Conservation (phyloP, 2,329 filamentous ascomycete species). For the Gyromitra esculenta region DNA sequence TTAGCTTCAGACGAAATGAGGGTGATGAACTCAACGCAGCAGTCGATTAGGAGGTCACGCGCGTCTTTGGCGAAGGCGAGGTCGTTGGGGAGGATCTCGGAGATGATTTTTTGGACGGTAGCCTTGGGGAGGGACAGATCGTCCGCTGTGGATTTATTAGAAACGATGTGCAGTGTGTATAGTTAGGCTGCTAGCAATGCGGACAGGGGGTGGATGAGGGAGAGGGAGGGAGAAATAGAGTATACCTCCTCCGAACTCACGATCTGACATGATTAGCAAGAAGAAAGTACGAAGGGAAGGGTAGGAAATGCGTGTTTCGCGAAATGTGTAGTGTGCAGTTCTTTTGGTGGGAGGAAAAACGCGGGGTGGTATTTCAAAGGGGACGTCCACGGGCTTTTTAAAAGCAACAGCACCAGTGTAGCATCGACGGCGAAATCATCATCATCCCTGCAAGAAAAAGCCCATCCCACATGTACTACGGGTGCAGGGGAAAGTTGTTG, state of each 20-base stretch:
- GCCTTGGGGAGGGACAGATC: slow-evolving; percentile 72
- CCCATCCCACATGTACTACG: no score
- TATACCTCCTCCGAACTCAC: slow-evolving; percentile 56
- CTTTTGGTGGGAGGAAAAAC: slow-evolving; percentile 26
- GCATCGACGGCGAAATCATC: slow-evolving; percentile 31
- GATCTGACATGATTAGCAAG: slow-evolving; percentile 55
- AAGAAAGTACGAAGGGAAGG: neutral
- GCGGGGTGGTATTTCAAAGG: slow-evolving; percentile 44
- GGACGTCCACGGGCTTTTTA: slow-evolving; percentile 42
- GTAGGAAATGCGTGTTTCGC: slow-evolving; percentile 24
- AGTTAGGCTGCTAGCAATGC: neutral
- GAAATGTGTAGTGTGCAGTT: slow-evolving; percentile 29
- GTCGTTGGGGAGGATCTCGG: slow-evolving; percentile 85
- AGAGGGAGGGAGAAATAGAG: neutral
- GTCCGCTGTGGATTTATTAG: slow-evolving; percentile 60
- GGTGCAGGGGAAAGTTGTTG: no score
- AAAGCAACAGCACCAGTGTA: slow-evolving; percentile 14
- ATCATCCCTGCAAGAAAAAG: slow-evolving; percentile 27
- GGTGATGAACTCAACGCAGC: slow-evolving; percentile 98
- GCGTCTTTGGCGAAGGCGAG: slow-evolving; percentile 94
- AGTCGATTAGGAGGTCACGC: slow-evolving; percentile 94
- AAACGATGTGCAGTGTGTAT: neutral
- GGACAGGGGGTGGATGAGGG: neutral
- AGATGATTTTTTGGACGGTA: slow-evolving; percentile 84
- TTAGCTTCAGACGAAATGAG: slow-evolving; percentile 98